Evolutionary conservation across 495 filamentous ascomycete species (phyloP).

Genomic region (Penicillium angulare): DNA sequence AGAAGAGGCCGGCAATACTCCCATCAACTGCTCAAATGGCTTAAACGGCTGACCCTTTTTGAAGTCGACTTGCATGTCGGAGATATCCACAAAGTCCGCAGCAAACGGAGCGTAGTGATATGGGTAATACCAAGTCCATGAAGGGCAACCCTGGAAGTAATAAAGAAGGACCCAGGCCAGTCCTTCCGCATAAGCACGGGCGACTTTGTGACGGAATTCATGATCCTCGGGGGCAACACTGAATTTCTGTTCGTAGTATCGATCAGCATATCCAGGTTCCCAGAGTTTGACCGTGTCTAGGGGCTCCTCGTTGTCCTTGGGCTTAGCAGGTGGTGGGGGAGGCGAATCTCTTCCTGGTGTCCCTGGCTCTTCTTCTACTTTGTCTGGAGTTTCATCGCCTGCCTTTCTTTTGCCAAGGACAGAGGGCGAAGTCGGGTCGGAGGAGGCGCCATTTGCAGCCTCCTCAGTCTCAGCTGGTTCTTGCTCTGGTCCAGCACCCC

Average conservation of each 20-base stretch:
- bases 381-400: constrained; percentile 54
- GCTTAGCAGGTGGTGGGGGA: constrained; percentile 32
- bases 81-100: constrained; percentile 86
- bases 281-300: constrained; percentile 85
- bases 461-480: constrained; percentile 12
- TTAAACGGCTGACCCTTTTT: constrained; percentile 82
- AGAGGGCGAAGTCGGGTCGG: constrained; percentile 37
- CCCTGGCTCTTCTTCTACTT: constrained; percentile 53
- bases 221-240: constrained; percentile 75
- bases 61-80: constrained; percentile 75
- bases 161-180: constrained; percentile 97
- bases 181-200: constrained; percentile 90
- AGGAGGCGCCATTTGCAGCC: constrained; percentile 16
- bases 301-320: constrained; percentile 57
- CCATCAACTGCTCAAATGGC: constrained; percentile 98
- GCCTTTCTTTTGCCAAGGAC: constrained; percentile 61
- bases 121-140: constrained; percentile 98
- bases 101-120: constrained; percentile 99
- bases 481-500: constrained; percentile 19
- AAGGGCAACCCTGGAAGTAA: constrained; percentile 97
- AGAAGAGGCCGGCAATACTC: constrained; percentile 88
- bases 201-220: constrained; percentile 89
- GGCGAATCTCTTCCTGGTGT: constrained; percentile 59
- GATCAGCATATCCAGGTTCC: constrained; percentile 91
- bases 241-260: constrained; percentile 98